phyloP scores from a whole-genome alignment of 2,329 filamentous ascomycete genomes.

The Aspergillus sp. region DNA sequence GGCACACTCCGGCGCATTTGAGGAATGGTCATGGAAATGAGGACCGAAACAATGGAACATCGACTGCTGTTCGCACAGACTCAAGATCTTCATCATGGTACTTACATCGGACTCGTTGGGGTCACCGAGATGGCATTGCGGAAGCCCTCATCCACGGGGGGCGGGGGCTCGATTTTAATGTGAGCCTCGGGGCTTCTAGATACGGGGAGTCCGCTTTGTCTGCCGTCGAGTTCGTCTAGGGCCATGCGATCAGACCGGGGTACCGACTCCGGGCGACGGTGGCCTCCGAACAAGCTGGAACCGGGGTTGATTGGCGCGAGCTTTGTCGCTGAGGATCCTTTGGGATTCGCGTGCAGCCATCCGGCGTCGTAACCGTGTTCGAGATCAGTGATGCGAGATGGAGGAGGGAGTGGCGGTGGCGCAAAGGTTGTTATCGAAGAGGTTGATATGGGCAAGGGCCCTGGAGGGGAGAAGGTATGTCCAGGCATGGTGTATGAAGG shows the following conservation, averaged over 20 bases:
- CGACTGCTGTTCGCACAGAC: not conserved
- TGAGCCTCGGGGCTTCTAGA: slow-evolving; percentile 34
- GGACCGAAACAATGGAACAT: no score
- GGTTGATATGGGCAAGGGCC: slow-evolving; percentile 64
- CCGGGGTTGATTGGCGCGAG: slow-evolving; percentile 48
- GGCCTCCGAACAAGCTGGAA: slow-evolving; percentile 52
- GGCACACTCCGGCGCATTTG: not conserved
- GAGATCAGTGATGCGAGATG: slow-evolving; percentile 59
- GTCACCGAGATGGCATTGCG: slow-evolving; percentile 31
- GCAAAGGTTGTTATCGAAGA: slow-evolving; percentile 46
- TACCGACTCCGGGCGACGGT: slow-evolving; percentile 35
- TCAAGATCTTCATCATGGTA: slow-evolving; percentile 3
- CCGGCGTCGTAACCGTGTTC: slow-evolving; percentile 59
- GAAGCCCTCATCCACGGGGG: slow-evolving; percentile 31
- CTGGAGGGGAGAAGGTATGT: slow-evolving; percentile 43
- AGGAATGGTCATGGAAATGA: not conserved
- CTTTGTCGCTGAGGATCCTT: slow-evolving; percentile 46
- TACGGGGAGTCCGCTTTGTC: slow-evolving; percentile 26
- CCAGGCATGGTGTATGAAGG: slow-evolving; percentile 42
- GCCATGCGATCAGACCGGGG: slow-evolving; percentile 36
- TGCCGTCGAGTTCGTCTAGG: slow-evolving; percentile 35
- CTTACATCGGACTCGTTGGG: slow-evolving; percentile 33
- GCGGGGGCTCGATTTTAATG: slow-evolving; percentile 36
- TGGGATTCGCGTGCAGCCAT: slow-evolving; percentile 62
- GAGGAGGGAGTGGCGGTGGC: slow-evolving; percentile 66